Evolutionary conservation across 192 early-diverging fungal genomes (phyloP), one percentile per base, ranked within the genome.

Genomic region (Pilobolus umbonatus): DNA sequence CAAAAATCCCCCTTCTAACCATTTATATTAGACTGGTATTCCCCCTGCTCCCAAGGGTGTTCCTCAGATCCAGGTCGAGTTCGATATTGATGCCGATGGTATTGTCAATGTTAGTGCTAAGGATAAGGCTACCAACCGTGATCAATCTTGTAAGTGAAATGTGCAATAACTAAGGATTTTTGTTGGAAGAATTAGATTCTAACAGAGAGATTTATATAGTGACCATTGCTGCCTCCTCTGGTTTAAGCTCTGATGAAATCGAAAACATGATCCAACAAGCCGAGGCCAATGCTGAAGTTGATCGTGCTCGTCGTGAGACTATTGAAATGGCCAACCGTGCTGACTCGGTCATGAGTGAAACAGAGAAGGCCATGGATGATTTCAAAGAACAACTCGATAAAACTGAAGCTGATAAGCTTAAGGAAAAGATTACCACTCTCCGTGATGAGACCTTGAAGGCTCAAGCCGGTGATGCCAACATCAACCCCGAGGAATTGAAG

Each of bases 1-100:
- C 24, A n/a, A 25, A 30, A 47, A 26, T 15, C 15, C 15, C 21
- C 30, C n/a, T 32, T 38, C 9, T 48, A 21, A 36, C 22, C 12
- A 32, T 21, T 15, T 35, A 9, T 35, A 21, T 9, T 35, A 54
- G 55, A 73, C 74, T 14, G 95, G 94, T 43, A 84, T 98, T 53
- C 92, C 94, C 17, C 96, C 96, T 30, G 92, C 94, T n/a, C 92
- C 94, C 55, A 91, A 94, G 77, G 96, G 96, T 64, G 80, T 93
- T 49, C 95, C 96, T 35, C 93, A 98, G 82, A 89, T 98, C 62
- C 94, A 97, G 71, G 96, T 99, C 49, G 89, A 94, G 38, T 99
- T 99, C 60, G 94, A 99, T 71, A 98, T 99, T 77, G 94, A 99
- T 75, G 96, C 96, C 22, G 94, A 99, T 70, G 96, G 96, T 80